These are phyloP conservation scores for Phyllosticta capitalensis DNA, from an alignment of 2,329 filamentous ascomycete genomes.

Conservation along the genomic window DNA sequence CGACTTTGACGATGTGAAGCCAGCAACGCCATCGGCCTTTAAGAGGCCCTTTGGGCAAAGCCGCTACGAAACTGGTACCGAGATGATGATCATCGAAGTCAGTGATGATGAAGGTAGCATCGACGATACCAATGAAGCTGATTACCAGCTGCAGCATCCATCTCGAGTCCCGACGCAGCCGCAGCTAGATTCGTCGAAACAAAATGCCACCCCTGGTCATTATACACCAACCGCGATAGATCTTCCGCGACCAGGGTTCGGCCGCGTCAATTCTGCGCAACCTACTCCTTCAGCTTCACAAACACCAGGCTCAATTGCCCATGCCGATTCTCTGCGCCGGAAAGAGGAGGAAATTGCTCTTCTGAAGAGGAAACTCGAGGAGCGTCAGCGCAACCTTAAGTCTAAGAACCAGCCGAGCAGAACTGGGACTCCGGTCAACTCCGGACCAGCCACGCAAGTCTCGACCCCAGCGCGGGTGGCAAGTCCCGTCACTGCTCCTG, in stretches of 20 bases:
- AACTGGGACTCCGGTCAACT: slow-evolving; percentile 8
- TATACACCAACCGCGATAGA: slow-evolving; percentile 11
- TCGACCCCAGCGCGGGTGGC: neutral
- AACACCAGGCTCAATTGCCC: slow-evolving; percentile 28
- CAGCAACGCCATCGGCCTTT: slow-evolving; percentile 16
- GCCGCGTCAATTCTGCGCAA: slow-evolving; percentile 18
- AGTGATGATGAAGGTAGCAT: slow-evolving; percentile 65
- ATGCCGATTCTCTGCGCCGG: slow-evolving; percentile 33
- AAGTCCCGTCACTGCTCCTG: neutral
- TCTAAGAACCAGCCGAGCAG: slow-evolving; percentile 8
- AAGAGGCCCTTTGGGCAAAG: slow-evolving; percentile 57
- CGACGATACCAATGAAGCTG: slow-evolving; percentile 55
- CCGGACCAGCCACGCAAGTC: neutral
- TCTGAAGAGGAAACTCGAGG: slow-evolving; percentile 41
- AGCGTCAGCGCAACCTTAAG: slow-evolving; percentile 17
- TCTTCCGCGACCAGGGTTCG: neutral
- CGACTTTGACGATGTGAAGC: slow-evolving; percentile 10
- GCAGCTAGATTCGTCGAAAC: neutral
- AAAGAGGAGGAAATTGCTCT: slow-evolving; percentile 41
- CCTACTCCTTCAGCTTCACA: slow-evolving; percentile 27
- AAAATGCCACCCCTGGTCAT: slow-evolving; percentile 2
- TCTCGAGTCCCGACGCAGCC: neutral
- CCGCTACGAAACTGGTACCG: slow-evolving; percentile 38
- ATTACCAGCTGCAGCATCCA: slow-evolving; percentile 12
- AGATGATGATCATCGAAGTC: slow-evolving; percentile 70